A percentile compares a stretch with the other conserved stretches of the same genome.
Evolutionary conservation across 257 asterid genomes (phyloP).

Genomic region (Solanum stenotomum): DNA sequence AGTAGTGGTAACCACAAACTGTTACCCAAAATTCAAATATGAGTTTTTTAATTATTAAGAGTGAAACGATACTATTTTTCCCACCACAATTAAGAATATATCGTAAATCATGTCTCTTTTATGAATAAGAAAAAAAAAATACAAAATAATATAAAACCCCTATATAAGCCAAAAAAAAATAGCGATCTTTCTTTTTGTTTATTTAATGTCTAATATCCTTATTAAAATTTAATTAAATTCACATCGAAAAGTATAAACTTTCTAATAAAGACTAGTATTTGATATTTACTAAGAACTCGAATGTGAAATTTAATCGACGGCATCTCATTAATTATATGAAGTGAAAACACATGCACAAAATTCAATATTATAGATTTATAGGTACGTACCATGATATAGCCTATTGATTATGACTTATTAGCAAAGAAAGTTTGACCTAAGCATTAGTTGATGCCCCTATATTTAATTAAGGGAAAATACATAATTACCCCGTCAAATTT

Average conservation of each 20-base stretch:
- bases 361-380: neutral
- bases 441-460: neutral
- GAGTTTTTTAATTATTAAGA: neutral
- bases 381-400: neutral
- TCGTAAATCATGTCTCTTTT: too few species aligned
- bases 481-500: too few species aligned
- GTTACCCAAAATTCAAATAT: neutral
- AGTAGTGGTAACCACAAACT: too few species aligned
- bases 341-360: neutral
- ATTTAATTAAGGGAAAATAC: neutral
- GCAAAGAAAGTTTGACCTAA: neutral
- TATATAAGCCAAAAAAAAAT: too few species aligned
- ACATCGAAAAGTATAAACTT: too few species aligned
- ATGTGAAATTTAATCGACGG: neutral
- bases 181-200: too few species aligned
- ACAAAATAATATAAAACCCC: too few species aligned
- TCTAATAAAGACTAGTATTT: neutral
- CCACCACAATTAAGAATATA: neutral
- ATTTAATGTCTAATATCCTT: too few species aligned
- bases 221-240: too few species aligned
- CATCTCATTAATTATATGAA: neutral
- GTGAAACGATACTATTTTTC: neutral
- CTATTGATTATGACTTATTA: neutral
- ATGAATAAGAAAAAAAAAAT: too few species aligned
- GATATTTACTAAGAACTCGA: neutral